Conservation (phyloP, 2,329 filamentous ascomycete genomes). For the Neospermospora avenae region DNA sequence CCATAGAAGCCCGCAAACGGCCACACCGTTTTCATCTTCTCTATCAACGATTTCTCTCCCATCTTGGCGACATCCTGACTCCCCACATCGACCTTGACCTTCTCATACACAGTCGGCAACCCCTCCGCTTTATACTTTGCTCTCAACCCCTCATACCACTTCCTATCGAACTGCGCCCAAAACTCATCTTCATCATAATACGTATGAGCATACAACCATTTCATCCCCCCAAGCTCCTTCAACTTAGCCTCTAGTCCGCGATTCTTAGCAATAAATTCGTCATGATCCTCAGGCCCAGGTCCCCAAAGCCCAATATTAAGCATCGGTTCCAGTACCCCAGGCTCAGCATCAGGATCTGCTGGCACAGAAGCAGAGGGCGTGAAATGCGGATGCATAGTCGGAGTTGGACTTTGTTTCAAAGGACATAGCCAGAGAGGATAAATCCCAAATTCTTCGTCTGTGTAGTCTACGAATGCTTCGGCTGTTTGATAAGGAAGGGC, state of each 20-base stretch:
- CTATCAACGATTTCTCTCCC: conserved; percentile 38
- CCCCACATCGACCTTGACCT: conserved; percentile 57
- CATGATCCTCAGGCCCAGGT: conserved; percentile 61
- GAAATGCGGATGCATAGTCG: conserved; percentile 36
- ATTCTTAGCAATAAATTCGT: conserved; percentile 67
- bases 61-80: conserved; percentile 35
- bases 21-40: conserved; percentile 49
- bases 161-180: conserved; percentile 59
- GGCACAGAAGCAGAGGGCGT: neutral
- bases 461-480: conserved; percentile 50
- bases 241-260: conserved; percentile 68
- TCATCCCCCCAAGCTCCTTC: conserved; percentile 67
- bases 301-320: conserved; percentile 77
- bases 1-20: conserved; percentile 59
- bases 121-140: conserved; percentile 58
- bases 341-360: neutral
- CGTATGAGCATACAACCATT: conserved; percentile 84
- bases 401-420: conserved; percentile 36
- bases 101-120: conserved; percentile 68
- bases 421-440: conserved; percentile 61
- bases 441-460: conserved; percentile 43
- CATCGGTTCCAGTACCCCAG: conserved; percentile 40
- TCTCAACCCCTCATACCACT: conserved; percentile 61
- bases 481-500: conserved; percentile 52
- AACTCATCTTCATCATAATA: conserved; percentile 76